phyloP scores from a whole-genome alignment of 2,329 filamentous ascomycete species.

The Fusarium goolgardi region DNA sequence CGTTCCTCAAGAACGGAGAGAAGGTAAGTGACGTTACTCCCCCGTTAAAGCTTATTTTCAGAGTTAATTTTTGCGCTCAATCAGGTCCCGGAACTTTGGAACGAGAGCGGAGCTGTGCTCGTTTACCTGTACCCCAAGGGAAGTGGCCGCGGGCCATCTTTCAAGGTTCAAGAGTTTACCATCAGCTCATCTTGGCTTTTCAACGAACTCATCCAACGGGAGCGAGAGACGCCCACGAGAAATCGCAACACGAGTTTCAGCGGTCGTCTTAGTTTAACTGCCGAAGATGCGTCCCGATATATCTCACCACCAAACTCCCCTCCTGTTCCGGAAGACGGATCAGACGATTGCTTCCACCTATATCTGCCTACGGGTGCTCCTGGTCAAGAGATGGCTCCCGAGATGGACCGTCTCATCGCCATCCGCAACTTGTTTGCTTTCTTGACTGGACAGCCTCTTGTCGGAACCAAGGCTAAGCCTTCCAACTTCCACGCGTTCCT shows the following conservation, averaged over 20 bases:
- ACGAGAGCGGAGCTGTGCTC: slow-evolving; percentile 67
- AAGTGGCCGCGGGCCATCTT: slow-evolving; percentile 65
- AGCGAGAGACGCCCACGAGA: slow-evolving; percentile 52
- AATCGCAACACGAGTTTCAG: slow-evolving; percentile 59
- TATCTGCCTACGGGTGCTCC: slow-evolving; percentile 62
- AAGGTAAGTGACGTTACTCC: slow-evolving; percentile 57
- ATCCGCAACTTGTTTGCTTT: slow-evolving; percentile 75
- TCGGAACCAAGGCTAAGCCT: slow-evolving; percentile 65
- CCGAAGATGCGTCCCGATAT: slow-evolving; percentile 60
- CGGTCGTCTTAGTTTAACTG: slow-evolving; percentile 60
- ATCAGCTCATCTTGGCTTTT: slow-evolving; percentile 67
- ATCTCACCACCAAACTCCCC: slow-evolving; percentile 55
- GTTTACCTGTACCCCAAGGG: slow-evolving; percentile 68
- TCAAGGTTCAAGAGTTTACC: slow-evolving; percentile 67
- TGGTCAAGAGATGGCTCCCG: slow-evolving; percentile 50
- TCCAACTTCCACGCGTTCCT: slow-evolving; percentile 66
- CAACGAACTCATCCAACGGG: slow-evolving; percentile 63
- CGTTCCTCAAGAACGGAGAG: slow-evolving; percentile 64
- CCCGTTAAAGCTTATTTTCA: slow-evolving; percentile 16
- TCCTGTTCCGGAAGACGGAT: slow-evolving; percentile 50
- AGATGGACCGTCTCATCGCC: slow-evolving; percentile 67
- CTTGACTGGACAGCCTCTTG: slow-evolving; percentile 70
- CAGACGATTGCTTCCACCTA: slow-evolving; percentile 59
- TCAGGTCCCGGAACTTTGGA: slow-evolving; percentile 74
- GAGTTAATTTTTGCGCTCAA: slow-evolving; percentile 28